These are phyloP conservation scores for Pyrenochaeta sp. DNA, from an alignment of 2,329 filamentous ascomycete genomes.

Conservation along the genomic window DNA sequence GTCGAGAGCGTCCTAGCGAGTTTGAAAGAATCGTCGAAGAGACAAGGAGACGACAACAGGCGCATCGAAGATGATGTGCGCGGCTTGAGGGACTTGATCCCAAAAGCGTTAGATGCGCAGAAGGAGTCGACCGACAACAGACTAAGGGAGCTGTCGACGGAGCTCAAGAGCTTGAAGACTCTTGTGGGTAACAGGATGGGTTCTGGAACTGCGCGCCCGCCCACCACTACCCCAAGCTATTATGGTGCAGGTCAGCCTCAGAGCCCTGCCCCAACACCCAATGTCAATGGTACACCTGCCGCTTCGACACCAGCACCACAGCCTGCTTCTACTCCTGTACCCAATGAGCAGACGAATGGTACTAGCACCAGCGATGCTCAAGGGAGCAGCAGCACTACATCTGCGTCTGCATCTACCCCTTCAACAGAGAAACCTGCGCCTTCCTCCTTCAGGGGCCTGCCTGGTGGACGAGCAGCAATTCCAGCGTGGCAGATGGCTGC, in stretches of 20 bases:
- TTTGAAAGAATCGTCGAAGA: slow-evolving; percentile 80
- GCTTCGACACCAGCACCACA: slow-evolving; percentile 28
- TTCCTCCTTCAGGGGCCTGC: slow-evolving; percentile 43
- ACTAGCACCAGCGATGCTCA: slow-evolving; percentile 28
- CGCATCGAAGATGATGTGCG: slow-evolving; percentile 87
- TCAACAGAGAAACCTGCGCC: slow-evolving; percentile 40
- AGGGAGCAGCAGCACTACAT: slow-evolving; percentile 25
- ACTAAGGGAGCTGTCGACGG: slow-evolving; percentile 83
- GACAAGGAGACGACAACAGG: slow-evolving; percentile 87
- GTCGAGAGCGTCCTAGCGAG: slow-evolving; percentile 84
- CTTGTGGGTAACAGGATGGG: slow-evolving; percentile 73
- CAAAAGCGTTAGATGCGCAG: slow-evolving; percentile 86
- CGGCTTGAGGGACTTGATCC: slow-evolving; percentile 82
- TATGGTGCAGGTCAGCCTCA: slow-evolving; percentile 34
- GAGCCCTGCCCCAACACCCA: slow-evolving; percentile 29
- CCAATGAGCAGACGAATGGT: slow-evolving; percentile 32
- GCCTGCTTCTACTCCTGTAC: slow-evolving; percentile 21
- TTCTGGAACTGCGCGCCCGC: slow-evolving; percentile 38
- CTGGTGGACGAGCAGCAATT: slow-evolving; percentile 54
- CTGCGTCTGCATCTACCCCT: slow-evolving; percentile 27
- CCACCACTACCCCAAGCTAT: slow-evolving; percentile 32
- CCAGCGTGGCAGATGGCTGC: slow-evolving; percentile 64
- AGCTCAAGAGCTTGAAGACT: slow-evolving; percentile 92
- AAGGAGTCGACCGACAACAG: slow-evolving; percentile 83
- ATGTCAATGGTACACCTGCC: slow-evolving; percentile 36